Evolutionary conservation across 768 basidiomycete species (phyloP).

Genomic region (Stropharia rugosoannulata): DNA sequence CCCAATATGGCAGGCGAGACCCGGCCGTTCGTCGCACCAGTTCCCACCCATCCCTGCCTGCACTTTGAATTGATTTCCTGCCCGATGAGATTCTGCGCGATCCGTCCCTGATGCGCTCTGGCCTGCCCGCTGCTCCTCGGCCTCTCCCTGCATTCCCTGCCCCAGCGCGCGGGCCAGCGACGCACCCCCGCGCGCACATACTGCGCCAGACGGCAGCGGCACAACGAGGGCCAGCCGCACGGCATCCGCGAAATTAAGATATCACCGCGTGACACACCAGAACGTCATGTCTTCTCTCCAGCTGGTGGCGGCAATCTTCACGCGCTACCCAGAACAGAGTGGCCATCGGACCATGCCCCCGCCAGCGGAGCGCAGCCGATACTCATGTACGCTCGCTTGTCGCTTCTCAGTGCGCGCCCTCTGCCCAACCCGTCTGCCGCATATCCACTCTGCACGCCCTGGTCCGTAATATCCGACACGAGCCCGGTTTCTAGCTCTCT

Average conservation of each 20-base stretch:
- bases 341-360: not conserved
- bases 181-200: not conserved
- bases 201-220: too few species aligned
- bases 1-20: conserved; percentile 31
- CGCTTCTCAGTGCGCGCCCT: not conserved
- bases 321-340: not conserved
- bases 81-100: conserved; percentile 8
- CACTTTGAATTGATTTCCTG: not conserved
- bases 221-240: not conserved
- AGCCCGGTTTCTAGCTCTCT: not conserved
- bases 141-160: not conserved
- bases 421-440: not conserved
- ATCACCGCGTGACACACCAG: not conserved
- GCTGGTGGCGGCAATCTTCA: conserved; percentile 6
- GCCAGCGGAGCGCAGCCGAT: not conserved
- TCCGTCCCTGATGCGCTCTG: conserved; percentile 16
- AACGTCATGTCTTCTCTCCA: conserved; percentile 6
- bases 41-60: conserved; percentile 7
- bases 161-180: not conserved
- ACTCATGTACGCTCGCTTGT: not conserved
- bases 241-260: not conserved
- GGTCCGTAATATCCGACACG: not conserved
- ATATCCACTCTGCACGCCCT: not conserved
- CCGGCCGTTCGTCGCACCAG: conserved; percentile 25
- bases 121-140: not conserved